Conservation (phyloP, 2,329 filamentous ascomycete species). For the Clarireedia hainanense region DNA sequence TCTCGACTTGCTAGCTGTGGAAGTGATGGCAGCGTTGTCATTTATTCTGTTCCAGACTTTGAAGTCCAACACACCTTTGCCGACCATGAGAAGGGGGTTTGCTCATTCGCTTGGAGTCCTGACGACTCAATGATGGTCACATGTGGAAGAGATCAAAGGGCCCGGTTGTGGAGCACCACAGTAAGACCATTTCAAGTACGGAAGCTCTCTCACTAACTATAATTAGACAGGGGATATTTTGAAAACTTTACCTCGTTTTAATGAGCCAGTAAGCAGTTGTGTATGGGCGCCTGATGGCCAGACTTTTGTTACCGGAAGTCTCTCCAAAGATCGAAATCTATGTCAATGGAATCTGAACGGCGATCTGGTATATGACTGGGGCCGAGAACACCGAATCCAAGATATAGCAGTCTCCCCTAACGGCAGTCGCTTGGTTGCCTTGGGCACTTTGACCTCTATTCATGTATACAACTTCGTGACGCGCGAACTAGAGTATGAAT, state of each 20-base stretch:
- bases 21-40: slow-evolving; percentile 63
- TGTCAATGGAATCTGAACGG: slow-evolving; percentile 64
- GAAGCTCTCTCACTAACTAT: slow-evolving; percentile 15
- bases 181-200: slow-evolving; percentile 37
- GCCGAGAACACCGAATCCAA: slow-evolving; percentile 65
- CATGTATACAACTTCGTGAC: slow-evolving; percentile 77
- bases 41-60: slow-evolving; percentile 74
- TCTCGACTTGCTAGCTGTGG: slow-evolving; percentile 76
- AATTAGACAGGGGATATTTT: slow-evolving; percentile 54
- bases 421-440: slow-evolving; percentile 70
- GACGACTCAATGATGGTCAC: slow-evolving; percentile 81
- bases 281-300: slow-evolving; percentile 78
- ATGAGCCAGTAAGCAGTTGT: slow-evolving; percentile 80
- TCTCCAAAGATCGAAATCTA: slow-evolving; percentile 59
- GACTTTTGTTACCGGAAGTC: slow-evolving; percentile 70
- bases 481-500: slow-evolving; percentile 65
- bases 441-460: slow-evolving; percentile 62
- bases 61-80: slow-evolving; percentile 51
- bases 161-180: slow-evolving; percentile 65
- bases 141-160: slow-evolving; percentile 67
- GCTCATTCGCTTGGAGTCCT: slow-evolving; percentile 84
- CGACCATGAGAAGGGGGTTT: slow-evolving; percentile 63
- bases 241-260: slow-evolving; percentile 59
- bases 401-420: slow-evolving; percentile 79
- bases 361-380: slow-evolving; percentile 56